Percentiles rank a stretch among this genome's conserved stretches.
Evolutionary conservation across 1,139 yeast species (phyloP).

Genomic region (Candida sp.): DNA sequence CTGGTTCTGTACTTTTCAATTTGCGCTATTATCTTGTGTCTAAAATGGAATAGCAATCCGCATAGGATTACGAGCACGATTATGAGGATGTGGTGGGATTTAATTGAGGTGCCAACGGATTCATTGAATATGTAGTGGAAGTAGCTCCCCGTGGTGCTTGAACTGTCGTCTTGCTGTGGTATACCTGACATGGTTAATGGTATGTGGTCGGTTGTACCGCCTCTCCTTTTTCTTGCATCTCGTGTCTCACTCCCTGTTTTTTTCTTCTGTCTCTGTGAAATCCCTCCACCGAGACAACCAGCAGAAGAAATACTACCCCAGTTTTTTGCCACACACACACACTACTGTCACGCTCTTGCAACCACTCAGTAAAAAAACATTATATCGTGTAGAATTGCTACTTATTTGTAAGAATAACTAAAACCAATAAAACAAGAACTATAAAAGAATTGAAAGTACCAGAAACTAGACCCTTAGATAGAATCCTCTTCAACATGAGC

Average conservation of each 20-base stretch:
- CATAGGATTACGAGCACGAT: background rate
- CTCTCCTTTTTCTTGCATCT: background rate
- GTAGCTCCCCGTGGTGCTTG: background rate
- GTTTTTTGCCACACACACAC: too few relatives aligned
- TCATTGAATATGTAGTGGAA: background rate
- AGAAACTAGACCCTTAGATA: background rate
- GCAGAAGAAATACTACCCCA: too few relatives aligned
- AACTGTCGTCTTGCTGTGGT: background rate
- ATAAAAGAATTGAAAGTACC: too few relatives aligned
- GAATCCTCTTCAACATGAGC: constrained; percentile 17
- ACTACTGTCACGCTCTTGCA: too few relatives aligned
- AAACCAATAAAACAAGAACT: too few relatives aligned
- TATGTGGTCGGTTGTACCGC: background rate
- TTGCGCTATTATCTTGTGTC: constrained; percentile 25
- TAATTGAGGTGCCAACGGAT: background rate
- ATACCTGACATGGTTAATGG: background rate
- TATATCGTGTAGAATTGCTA: too few relatives aligned
- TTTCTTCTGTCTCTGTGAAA: background rate
- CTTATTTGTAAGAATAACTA: too few relatives aligned
- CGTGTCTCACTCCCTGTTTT: background rate
- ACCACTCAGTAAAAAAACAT: too few relatives aligned
- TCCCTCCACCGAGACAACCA: too few relatives aligned
- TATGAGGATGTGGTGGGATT: constrained; percentile 8
- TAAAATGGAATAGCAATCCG: constrained; percentile 23
- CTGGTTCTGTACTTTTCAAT: constrained; percentile 30